Conservation (phyloP, 2,329 filamentous ascomycete genomes). For the Penicillium olsonii region DNA sequence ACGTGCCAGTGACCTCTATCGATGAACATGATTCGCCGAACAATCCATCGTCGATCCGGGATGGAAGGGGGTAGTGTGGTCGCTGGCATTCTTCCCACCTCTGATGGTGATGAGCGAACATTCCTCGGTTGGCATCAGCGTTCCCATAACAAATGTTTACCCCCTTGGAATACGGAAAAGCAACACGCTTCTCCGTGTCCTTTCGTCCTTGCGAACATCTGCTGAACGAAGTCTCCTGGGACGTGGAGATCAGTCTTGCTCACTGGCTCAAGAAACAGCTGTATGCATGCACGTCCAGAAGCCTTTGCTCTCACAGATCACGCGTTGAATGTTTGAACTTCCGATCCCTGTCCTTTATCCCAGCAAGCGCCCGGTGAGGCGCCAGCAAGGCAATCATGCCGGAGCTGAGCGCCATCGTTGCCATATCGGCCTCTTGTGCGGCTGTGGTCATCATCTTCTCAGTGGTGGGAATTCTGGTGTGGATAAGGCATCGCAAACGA, state of each 20-base stretch:
- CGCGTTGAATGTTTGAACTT: slow-evolving; percentile 1
- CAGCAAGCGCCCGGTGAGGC: not conserved
- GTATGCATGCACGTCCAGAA: too few relatives aligned
- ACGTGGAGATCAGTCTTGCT: not conserved
- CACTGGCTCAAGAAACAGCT: too few relatives aligned
- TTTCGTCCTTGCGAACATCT: slow-evolving; percentile 4
- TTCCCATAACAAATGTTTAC: slow-evolving; percentile 34
- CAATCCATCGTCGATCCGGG: slow-evolving; percentile 1
- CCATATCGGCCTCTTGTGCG: slow-evolving; percentile 37
- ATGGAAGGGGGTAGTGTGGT: slow-evolving; percentile 18
- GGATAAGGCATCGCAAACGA: slow-evolving; percentile 38
- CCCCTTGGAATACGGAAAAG: slow-evolving; percentile 9
- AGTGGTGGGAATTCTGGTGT: slow-evolving; percentile 36
- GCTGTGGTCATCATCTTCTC: slow-evolving; percentile 35
- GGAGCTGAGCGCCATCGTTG: slow-evolving; percentile 34
- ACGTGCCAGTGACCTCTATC: not conserved
- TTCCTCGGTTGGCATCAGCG: slow-evolving; percentile 27
- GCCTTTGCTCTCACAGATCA: slow-evolving; percentile 12
- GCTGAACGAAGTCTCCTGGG: not conserved
- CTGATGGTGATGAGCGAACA: slow-evolving; percentile 31
- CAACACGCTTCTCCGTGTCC: too few relatives aligned
- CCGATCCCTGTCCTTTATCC: not conserved
- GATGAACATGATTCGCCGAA: not conserved
- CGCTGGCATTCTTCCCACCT: slow-evolving; percentile 33
- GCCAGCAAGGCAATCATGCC: slow-evolving; percentile 31